A percentile compares a stretch with the other conserved stretches of the same genome.
Evolutionary conservation across 225 moss, liverwort and hornwort species (phyloP).

Genomic region (Neckera pumila): DNA sequence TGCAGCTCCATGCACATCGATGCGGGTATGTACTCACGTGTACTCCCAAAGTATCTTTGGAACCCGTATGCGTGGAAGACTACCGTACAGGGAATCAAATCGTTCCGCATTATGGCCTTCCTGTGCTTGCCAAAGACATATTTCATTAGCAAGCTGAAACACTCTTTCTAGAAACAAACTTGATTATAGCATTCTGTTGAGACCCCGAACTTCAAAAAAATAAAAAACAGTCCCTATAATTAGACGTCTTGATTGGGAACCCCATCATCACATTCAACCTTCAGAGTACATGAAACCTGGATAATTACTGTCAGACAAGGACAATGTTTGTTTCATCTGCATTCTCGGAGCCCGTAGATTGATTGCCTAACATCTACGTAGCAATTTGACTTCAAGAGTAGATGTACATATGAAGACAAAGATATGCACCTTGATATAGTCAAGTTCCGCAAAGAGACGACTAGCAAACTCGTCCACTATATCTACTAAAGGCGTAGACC

Average conservation of each 20-base stretch:
- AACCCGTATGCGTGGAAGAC: constrained; percentile 50
- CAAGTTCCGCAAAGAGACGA: constrained; percentile 62
- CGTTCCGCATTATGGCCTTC: constrained; percentile 65
- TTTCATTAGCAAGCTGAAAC: background rate
- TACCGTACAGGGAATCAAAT: constrained; percentile 48
- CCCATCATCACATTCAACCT: background rate
- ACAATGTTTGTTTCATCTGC: background rate
- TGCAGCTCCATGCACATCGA: background rate
- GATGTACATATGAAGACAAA: background rate
- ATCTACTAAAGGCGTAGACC: constrained; percentile 40
- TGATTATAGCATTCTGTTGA: background rate
- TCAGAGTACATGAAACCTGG: background rate
- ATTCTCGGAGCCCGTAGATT: background rate
- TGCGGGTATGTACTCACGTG: constrained; percentile 23
- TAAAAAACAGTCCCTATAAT: background rate
- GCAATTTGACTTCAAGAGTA: background rate
- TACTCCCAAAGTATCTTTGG: constrained; percentile 52
- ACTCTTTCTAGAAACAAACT: background rate
- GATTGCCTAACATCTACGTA: background rate
- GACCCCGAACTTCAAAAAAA: background rate
- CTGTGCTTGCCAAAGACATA: constrained; percentile 5
- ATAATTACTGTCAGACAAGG: background rate
- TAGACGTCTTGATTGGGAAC: background rate
- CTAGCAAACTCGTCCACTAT: constrained; percentile 66
- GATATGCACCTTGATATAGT: constrained; percentile 43